A percentile compares a stretch with the other conserved stretches of the same genome.
phyloP scores from a whole-genome alignment of 2,329 filamentous ascomycete species.

The Xylaria sp. region DNA sequence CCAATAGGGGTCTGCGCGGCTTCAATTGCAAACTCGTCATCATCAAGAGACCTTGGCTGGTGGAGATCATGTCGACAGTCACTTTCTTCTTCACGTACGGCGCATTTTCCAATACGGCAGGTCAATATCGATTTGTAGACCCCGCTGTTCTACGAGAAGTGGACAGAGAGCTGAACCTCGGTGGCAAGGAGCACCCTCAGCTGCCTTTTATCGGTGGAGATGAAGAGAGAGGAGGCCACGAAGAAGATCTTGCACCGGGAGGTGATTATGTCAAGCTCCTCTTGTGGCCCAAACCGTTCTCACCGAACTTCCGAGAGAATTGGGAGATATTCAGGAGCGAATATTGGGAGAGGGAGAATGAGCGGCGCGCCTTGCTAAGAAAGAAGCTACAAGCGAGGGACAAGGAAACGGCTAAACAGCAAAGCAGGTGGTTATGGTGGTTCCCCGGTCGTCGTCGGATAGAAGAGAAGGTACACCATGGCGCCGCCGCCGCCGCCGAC shows the following conservation, averaged over 20 bases:
- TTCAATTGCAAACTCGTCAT: conserved; percentile 98
- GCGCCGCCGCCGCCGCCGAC: conserved; percentile 28
- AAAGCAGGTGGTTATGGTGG: conserved; percentile 87
- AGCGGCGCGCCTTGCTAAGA: conserved; percentile 79
- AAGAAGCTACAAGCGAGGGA: conserved; percentile 76
- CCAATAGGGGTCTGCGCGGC: conserved; percentile 87
- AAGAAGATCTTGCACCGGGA: conserved; percentile 90
- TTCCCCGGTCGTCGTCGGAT: conserved; percentile 76
- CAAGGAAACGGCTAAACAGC: conserved; percentile 72
- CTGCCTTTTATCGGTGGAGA: conserved; percentile 57
- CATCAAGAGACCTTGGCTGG: conserved; percentile 83
- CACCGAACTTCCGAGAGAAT: conserved; percentile 91
- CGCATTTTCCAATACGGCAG: conserved; percentile 73
- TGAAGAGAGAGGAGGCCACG: conserved; percentile 74
- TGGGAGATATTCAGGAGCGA: conserved; percentile 95
- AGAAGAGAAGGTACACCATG: conserved; percentile 43
- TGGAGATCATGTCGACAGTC: conserved; percentile 77
- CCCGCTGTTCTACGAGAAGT: conserved; percentile 68
- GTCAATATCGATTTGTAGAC: conserved; percentile 82
- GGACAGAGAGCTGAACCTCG: conserved; percentile 66
- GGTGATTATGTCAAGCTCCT: conserved; percentile 93
- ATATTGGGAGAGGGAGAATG: conserved; percentile 98
- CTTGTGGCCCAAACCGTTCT: conserved; percentile 93
- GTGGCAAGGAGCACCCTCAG: conserved; percentile 54
- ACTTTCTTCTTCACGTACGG: conserved; percentile 83